Base-by-base conservation (phyloP, 2,329 filamentous ascomycete species). In the Westerdykella sp. region DNA sequence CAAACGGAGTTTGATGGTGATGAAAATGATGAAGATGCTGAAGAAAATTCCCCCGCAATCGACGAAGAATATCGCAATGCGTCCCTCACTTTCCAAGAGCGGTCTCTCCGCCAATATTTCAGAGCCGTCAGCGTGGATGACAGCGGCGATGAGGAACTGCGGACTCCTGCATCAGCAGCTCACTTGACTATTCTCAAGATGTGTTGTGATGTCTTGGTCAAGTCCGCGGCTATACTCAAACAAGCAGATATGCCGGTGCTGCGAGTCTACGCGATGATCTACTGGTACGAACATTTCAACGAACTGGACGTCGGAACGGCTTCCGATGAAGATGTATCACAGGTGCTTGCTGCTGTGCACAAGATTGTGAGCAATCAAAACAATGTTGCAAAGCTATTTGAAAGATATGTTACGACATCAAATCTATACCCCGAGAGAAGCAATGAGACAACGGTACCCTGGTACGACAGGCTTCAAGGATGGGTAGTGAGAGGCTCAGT, bases 51-150 rank as follows among this genome's bases (percentile, higher is more conserved):
- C 11, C 25, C 25, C 25, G 3, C n/a, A 2, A 45, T 42, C 11
- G 30, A 43, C 2, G 50, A 55, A 23, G 35, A 45, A 3, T 50
- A 48, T 34, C 45, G 39, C 13, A 21, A 43, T 5, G 23, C 40
- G 6, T 38, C 53, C 22, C 28, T 58, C 6, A 47, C 43, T 7
- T 56, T 56, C 31, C 54, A 58, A 42, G 55, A 58, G 23, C 44
- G 55, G 5, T 51, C 54, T 13, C 37, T 57, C 4, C 47, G 55
- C 4, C 40, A 58, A 28, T 56, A 54, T 36, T 58, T 56, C 44
- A 48, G 42, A 37, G 47, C 44, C 15, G 40, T 50, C 15, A 47
- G 39, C 6, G 46, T 50, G 1, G 42, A 47, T 10, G 35, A 47
- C 11, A 25, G 51, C 11, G 48, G 46, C 5, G 21, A 16, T 30